Base-by-base conservation (phyloP, 2,329 filamentous ascomycete species). In the Pseudogymnoascus pannorum region DNA sequence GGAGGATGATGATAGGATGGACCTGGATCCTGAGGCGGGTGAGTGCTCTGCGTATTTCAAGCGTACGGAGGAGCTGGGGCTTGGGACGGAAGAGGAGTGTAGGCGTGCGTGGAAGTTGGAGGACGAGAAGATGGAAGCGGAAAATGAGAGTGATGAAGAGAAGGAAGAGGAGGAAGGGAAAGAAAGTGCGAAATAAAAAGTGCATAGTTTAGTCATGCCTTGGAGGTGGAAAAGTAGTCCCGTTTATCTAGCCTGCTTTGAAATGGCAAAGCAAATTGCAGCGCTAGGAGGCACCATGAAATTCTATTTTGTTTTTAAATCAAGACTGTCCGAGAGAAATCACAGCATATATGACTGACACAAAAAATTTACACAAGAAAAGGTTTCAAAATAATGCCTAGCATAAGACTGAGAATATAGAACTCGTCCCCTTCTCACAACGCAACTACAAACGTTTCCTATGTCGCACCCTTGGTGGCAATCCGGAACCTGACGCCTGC, bases 381-480 rank as follows among this genome's bases (percentile, higher is more conserved):
- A 51, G 24, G 44, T 16, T 51, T 51, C 44, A 14, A 51, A 51
- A 51, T 51, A 51, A 51, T 51, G 44, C 44, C 44, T 51, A 51
- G 7, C 22, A 51, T 24, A 51, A 51, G 24, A 29, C 44, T 29
- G 22, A 51, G 24, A 51, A 51, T 51, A 51, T 51, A 16, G 44
- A 51, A 51, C 29, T n/a, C 24, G 7, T 12, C 44, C 24, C 44
- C 44, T 51, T 12, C n/a, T 12, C 24, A 12, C 24, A 51, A 51
- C 24, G 24, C 24, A 51, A 51, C 44, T 51, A 29, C 22, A 29
- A 29, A 29, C 16, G 12, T 51, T 18, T 51, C 22, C 24, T 24
- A 51, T 29, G 24, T 51, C 44, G 44, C 24, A 51, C 44, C 44
- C 24, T 51, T n/a, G 24, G 14, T 29, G 12, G 44, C 14, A 51